Evolutionary conservation across 805 yeast genomes (phyloP).

Genomic region (Saccharomycopsis sp.): DNA sequence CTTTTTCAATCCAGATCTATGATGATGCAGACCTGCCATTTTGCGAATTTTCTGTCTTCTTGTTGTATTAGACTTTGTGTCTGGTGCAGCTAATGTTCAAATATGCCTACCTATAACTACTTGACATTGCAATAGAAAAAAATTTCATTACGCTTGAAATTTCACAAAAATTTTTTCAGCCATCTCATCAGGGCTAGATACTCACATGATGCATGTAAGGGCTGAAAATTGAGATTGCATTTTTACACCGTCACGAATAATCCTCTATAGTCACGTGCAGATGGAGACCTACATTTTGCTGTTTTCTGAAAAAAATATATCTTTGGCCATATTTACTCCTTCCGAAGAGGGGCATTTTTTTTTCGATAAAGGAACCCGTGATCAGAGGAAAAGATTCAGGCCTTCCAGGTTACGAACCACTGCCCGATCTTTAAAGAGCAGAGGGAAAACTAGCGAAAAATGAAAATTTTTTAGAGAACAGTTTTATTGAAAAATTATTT

Average conservation of each 20-base stretch:
- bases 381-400: not conserved
- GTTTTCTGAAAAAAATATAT: too few relatives aligned
- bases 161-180: not conserved
- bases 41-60: not conserved
- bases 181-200: not conserved
- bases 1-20: conserved; percentile 76
- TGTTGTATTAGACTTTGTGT: not conserved
- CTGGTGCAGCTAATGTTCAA: not conserved
- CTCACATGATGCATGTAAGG: not conserved
- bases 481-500: not conserved
- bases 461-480: not conserved
- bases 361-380: not conserved
- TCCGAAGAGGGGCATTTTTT: not conserved
- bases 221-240: not conserved
- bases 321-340: too few relatives aligned
- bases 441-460: too few relatives aligned
- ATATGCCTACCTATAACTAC: not conserved
- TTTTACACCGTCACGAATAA: not conserved
- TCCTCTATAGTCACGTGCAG: not conserved
- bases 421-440: not conserved
- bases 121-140: not conserved
- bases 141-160: not conserved
- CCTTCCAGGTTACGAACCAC: not conserved
- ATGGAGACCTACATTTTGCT: too few relatives aligned
- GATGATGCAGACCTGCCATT: conserved; percentile 71